Conservation (phyloP, 345 rosid species). For the Populus alba region DNA sequence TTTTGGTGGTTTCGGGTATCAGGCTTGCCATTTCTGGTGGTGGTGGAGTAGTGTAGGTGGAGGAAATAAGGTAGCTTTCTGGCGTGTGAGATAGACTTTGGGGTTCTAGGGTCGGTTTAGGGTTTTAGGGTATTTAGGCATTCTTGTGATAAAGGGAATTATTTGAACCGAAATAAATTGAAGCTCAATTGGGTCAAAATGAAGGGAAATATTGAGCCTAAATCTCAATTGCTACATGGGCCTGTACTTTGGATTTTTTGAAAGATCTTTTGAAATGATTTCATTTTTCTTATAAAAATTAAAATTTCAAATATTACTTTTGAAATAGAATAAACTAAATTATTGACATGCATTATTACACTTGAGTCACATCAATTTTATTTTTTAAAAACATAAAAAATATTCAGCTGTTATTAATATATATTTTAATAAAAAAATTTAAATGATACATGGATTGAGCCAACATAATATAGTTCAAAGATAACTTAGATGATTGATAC, state of each 20-base stretch:
- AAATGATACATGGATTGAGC: too few relatives aligned
- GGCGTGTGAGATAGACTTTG: background rate
- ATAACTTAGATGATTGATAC: too few relatives aligned
- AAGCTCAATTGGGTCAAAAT: background rate
- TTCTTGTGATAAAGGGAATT: background rate
- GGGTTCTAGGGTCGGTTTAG: background rate
- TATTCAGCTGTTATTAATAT: too few relatives aligned
- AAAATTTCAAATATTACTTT: background rate
- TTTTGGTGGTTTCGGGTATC: slow-evolving; percentile 20
- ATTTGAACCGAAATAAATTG: background rate
- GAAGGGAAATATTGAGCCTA: background rate
- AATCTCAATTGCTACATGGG: background rate
- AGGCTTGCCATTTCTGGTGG: slow-evolving; percentile 21
- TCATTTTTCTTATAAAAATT: background rate
- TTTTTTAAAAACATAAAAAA: too few relatives aligned
- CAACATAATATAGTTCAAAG: too few relatives aligned
- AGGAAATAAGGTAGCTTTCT: background rate
- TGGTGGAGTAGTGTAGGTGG: background rate
- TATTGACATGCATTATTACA: too few relatives aligned
- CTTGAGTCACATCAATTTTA: too few relatives aligned
- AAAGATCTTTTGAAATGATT: too few relatives aligned
- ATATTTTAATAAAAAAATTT: too few relatives aligned
- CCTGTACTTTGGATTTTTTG: background rate
- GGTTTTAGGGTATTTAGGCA: background rate
- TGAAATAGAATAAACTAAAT: background rate